phyloP scores from a whole-genome alignment of 306 rosid genomes.

The Cucumis hystrix region DNA sequence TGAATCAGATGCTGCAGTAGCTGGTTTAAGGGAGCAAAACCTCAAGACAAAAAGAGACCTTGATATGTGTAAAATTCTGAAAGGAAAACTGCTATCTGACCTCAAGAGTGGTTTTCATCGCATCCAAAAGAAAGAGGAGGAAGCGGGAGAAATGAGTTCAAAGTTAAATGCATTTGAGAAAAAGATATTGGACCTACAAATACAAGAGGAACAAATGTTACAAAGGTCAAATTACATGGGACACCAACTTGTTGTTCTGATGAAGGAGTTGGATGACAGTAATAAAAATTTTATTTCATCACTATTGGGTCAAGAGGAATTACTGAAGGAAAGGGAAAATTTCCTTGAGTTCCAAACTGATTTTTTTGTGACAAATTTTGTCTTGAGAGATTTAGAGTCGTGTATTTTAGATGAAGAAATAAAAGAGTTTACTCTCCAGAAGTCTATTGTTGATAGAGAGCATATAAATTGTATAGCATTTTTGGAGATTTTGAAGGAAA shows the following conservation, averaged over 20 bases:
- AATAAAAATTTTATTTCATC: conserved; percentile 31
- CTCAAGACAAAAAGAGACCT: conserved; percentile 57
- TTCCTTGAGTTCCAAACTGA: conserved; percentile 47
- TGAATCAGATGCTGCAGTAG: conserved; percentile 50
- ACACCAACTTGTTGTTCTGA: conserved; percentile 56
- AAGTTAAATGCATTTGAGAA: conserved; percentile 51
- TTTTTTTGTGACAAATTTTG: conserved; percentile 35
- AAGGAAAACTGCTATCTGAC: conserved; percentile 71
- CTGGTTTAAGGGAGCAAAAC: conserved; percentile 68
- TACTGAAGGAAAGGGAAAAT: conserved; percentile 33
- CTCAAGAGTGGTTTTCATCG: conserved; percentile 66
- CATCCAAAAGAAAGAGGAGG: conserved; percentile 61
- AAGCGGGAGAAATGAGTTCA: conserved; percentile 46
- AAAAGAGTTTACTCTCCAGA: conserved; percentile 21
- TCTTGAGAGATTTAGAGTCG: conserved; percentile 54
- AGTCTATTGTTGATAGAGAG: conserved; percentile 37
- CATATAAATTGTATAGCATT: conserved; percentile 14
- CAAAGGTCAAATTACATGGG: conserved; percentile 74
- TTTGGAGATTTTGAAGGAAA: conserved; percentile 44
- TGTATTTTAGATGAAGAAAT: conserved; percentile 41
- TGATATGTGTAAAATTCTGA: conserved; percentile 66
- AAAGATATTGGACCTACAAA: conserved; percentile 56
- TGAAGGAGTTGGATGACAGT: conserved; percentile 56
- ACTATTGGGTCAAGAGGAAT: conserved; percentile 52
- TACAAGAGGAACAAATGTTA: conserved; percentile 76